phyloP scores from a whole-genome alignment of 805 yeast species.

The Yamadazyma ubonensis region DNA sequence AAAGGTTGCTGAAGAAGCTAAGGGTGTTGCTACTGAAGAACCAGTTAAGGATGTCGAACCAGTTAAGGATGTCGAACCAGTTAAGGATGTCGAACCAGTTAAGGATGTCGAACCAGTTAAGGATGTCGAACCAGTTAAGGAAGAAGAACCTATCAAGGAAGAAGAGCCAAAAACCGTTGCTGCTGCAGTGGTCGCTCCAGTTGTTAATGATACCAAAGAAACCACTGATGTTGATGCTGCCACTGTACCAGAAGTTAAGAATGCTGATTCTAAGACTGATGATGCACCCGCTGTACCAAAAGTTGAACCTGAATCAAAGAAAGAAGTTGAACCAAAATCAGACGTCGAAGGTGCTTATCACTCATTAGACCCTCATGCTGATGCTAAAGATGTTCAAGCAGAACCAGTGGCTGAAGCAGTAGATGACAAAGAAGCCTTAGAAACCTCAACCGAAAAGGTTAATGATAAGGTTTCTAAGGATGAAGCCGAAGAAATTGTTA shows the following conservation, averaged over 20 bases:
- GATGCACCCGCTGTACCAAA: slow-evolving; percentile 3
- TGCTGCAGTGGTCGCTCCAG: slow-evolving; percentile 2
- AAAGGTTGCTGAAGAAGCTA: too few relatives aligned
- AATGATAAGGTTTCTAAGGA: slow-evolving; percentile 3
- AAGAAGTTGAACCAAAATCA: slow-evolving; percentile 2
- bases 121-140: slow-evolving; percentile 6
- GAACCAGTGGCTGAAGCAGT: too few relatives aligned
- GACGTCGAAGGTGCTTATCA: slow-evolving; percentile 13
- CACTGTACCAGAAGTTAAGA: background rate
- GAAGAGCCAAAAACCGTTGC: slow-evolving; percentile 5
- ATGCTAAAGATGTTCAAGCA: slow-evolving; percentile 17
- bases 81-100: too few relatives aligned
- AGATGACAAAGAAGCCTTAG: too few relatives aligned
- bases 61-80: too few relatives aligned
- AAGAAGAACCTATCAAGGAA: slow-evolving; percentile 14
- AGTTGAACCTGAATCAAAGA: background rate
- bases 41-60: too few relatives aligned
- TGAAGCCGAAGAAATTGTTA: slow-evolving; percentile 36
- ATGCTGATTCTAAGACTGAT: background rate
- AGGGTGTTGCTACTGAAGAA: too few relatives aligned
- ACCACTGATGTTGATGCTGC: slow-evolving; percentile 3
- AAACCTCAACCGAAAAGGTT: background rate
- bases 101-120: slow-evolving; percentile 16
- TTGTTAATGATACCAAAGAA: background rate
- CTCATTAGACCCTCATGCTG: slow-evolving; percentile 23